Evolutionary conservation across 169 alveolate species (phyloP).

Genomic region (Cryptosporidium parvum): DNA sequence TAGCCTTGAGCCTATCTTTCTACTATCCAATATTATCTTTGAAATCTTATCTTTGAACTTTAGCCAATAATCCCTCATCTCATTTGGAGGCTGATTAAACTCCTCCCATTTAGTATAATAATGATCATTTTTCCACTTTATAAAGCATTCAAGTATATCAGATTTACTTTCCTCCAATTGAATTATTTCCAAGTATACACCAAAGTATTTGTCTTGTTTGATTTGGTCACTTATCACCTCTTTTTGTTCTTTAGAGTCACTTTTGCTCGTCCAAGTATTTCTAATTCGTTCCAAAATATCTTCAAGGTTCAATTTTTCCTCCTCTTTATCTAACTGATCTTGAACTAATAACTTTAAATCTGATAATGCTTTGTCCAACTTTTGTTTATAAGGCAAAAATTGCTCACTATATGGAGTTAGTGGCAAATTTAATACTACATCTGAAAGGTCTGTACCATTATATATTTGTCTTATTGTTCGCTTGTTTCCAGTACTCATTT

Average conservation of each 20-base stretch:
- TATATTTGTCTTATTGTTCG: constrained; percentile 54
- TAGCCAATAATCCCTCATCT: constrained; percentile 39
- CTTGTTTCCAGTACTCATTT: constrained; percentile 47
- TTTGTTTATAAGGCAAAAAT: constrained; percentile 24
- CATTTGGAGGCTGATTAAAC: constrained; percentile 36
- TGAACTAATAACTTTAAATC: constrained; percentile 29
- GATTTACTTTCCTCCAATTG: constrained; percentile 15
- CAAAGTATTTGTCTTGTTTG: constrained; percentile 11
- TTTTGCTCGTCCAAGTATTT: neutral
- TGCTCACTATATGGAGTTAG: constrained; percentile 63
- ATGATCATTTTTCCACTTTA: constrained; percentile 74
- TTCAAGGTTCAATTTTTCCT: neutral
- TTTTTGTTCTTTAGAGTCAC: neutral
- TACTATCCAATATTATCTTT: constrained; percentile 28
- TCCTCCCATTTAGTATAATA: constrained; percentile 71
- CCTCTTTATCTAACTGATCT: constrained; percentile 15
- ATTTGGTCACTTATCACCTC: neutral
- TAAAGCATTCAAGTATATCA: constrained; percentile 52
- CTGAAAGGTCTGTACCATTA: constrained; percentile 42
- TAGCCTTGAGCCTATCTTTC: constrained; percentile 48
- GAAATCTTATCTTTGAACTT: constrained; percentile 50
- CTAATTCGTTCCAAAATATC: constrained; percentile 17
- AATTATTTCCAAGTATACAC: constrained; percentile 25
- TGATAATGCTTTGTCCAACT: constrained; percentile 55
- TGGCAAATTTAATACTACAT: constrained; percentile 31